Evolutionary conservation across 169 alveolate species (phyloP).

Genomic region (Haemoproteus tartakovskyi): DNA sequence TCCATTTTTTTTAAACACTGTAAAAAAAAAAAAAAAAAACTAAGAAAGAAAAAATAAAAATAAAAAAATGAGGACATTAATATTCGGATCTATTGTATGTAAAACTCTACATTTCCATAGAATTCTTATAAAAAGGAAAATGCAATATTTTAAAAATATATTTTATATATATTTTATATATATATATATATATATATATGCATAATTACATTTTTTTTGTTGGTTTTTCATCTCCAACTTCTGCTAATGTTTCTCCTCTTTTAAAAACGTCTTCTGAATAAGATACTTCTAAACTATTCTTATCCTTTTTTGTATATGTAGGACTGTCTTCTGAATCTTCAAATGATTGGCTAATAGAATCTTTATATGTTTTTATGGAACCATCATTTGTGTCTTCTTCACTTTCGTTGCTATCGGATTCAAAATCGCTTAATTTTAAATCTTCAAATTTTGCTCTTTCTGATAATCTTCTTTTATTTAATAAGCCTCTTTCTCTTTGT

Average conservation of each 20-base stretch:
- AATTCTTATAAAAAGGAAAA: too few relatives aligned
- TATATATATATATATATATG: too few relatives aligned
- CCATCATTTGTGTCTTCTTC: slow-evolving; percentile 14
- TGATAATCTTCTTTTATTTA: slow-evolving; percentile 40
- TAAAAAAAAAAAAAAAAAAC: not conserved
- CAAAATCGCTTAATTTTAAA: slow-evolving; percentile 59
- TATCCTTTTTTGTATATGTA: not conserved
- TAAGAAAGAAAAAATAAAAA: too few relatives aligned
- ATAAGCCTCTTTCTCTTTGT: slow-evolving; percentile 40
- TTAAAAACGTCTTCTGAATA: slow-evolving; percentile 18
- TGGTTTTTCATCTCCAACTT: slow-evolving; percentile 12
- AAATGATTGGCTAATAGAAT: slow-evolving; percentile 30
- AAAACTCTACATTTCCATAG: too few relatives aligned
- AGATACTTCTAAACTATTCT: slow-evolving; percentile 1
- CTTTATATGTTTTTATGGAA: slow-evolving; percentile 4
- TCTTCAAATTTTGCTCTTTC: slow-evolving; percentile 12
- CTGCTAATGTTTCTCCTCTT: slow-evolving; percentile 12
- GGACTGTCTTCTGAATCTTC: slow-evolving; percentile 17
- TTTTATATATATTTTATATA: too few relatives aligned
- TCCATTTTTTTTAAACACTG: slow-evolving; percentile 39
- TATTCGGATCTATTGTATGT: too few relatives aligned
- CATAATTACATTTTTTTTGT: slow-evolving; percentile 23
- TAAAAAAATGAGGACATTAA: too few relatives aligned
- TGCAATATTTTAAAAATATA: too few relatives aligned
- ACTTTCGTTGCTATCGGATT: slow-evolving; percentile 45